Evolutionary conservation across 805 yeast species (phyloP).

Genomic region (Nakazawaea molendinolei): DNA sequence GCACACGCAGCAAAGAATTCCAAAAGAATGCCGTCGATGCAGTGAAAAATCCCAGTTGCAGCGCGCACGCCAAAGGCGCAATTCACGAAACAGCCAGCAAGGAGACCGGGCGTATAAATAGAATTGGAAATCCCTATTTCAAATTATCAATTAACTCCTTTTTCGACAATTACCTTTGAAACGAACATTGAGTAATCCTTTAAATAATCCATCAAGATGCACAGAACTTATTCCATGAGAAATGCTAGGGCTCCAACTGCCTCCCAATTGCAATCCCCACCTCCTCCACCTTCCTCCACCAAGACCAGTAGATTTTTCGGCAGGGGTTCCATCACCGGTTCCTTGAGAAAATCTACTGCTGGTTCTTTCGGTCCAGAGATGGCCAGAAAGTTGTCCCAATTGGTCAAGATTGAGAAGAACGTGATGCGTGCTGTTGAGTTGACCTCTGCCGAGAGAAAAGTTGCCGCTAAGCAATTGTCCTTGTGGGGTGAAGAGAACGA

Average conservation of each 20-base stretch:
- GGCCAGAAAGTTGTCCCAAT: conserved; percentile 82
- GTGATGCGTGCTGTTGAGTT: conserved; percentile 91
- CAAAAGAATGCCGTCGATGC: no score
- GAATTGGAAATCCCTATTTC: conserved; percentile 2
- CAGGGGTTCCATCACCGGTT: conserved; percentile 58
- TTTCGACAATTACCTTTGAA: no score
- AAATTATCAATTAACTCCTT: neutral
- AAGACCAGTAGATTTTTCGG: conserved; percentile 68
- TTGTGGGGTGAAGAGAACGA: conserved; percentile 98
- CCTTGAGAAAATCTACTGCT: conserved; percentile 77
- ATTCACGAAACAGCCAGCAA: neutral
- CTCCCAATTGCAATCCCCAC: conserved; percentile 71
- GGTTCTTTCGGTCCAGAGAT: conserved; percentile 94
- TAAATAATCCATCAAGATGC: conserved; percentile 37
- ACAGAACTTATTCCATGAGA: conserved; percentile 81
- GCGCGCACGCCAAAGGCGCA: conserved; percentile 1
- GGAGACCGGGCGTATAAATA: neutral
- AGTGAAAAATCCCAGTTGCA: conserved; percentile 4
- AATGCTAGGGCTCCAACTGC: conserved; percentile 77
- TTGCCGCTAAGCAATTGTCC: conserved; percentile 95
- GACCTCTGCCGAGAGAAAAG: conserved; percentile 89
- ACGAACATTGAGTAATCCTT: no score
- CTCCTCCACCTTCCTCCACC: conserved; percentile 76
- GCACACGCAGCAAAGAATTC: no score
- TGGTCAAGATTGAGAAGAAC: conserved; percentile 94